Base-by-base conservation (phyloP, 768 basidiomycete genomes). In the Neoboletus subvelutipes region DNA sequence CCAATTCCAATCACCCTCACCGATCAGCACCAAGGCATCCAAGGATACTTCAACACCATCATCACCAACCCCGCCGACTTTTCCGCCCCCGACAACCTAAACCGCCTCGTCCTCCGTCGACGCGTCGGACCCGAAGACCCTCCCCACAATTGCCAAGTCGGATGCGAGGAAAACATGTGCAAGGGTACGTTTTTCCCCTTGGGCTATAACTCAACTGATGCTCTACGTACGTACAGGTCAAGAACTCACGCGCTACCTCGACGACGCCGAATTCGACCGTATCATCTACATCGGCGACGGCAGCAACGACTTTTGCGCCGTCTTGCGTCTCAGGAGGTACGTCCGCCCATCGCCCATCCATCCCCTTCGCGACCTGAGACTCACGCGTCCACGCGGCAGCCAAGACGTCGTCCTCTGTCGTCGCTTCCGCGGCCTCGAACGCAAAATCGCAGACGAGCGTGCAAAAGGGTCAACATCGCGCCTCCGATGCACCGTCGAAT, bases 121-220 rank as follows among this genome's bases (percentile, higher is more conserved):
- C 80, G 88, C 43, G 77, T 98, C 42, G 88, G 87, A 57, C 90
- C 92, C 12, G 63, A 75, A 22, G 90, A 84, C 1, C 85, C 85
- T 2, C 93, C 93, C 57, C 97, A 98, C 71, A 69, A 67, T 8
- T 99, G 97, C 74, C 77, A 76, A 43, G 80, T 96, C 50, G 96
- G 96, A 7, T 99, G 97, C 77, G 86, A 87, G 55, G 83, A 87
- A 15, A 98, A 99, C 78, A 97, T 99, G 95, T 99, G 97, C 80
- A 99, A 99, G 78, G 93, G 92, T 86, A 20, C 45, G 49, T 55
- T 55, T 12, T 20, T 17, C 22, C n/a, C 5, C 46, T 7, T 8
- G n/a, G 1, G 10, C 39, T 11, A 39, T 17, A 40, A 20, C n/a
- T 2, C 39, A 20, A 18, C 9, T 39, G 18, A 10, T 17, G 13